Percentiles rank a stretch among this genome's conserved stretches.
Evolutionary conservation across 78 protist species (phyloP).

Genomic region (Emiliania huxleyi): DNA sequence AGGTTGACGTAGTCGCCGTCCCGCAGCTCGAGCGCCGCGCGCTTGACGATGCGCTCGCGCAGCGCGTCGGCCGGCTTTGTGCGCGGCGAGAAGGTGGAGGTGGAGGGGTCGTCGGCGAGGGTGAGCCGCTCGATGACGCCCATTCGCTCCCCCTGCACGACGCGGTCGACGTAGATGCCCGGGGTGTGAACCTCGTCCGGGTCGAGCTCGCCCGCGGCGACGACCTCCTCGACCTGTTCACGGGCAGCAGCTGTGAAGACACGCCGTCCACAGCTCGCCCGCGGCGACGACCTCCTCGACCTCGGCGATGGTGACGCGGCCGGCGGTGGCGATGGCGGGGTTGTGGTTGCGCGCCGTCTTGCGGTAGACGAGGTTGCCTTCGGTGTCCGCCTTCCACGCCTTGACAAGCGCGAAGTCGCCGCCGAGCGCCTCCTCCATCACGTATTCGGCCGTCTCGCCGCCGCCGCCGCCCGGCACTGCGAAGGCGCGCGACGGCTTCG

Average conservation of each 20-base stretch:
- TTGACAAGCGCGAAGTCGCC: constrained; percentile 89
- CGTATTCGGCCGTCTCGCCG: constrained; percentile 7
- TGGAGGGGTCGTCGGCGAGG: background rate
- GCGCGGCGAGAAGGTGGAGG: background rate
- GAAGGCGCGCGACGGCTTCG: background rate
- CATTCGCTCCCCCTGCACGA: constrained; percentile 64
- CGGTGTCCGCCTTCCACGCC: constrained; percentile 89
- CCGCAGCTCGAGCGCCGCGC: constrained; percentile 90
- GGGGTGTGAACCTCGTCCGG: constrained; percentile 88
- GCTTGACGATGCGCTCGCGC: constrained; percentile 81
- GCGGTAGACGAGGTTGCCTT: constrained; percentile 85
- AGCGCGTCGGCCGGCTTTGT: background rate
- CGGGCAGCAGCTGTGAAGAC: constrained; percentile 86
- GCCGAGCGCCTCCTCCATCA: constrained; percentile 78
- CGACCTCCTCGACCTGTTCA: constrained; percentile 46
- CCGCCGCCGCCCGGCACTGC: background rate
- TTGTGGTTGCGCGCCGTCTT: constrained; percentile 90
- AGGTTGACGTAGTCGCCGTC: constrained; percentile 91
- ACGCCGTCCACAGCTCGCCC: too few species aligned
- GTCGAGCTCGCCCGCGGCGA: constrained; percentile 60
- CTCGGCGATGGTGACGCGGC: constrained; percentile 84
- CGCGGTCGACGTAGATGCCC: constrained; percentile 83
- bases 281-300: constrained; percentile 6
- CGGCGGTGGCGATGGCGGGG: constrained; percentile 82
- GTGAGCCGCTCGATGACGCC: constrained; percentile 68